Conservation (phyloP, 495 filamentous ascomycete species). For the Friedmanniomyces simplex region DNA sequence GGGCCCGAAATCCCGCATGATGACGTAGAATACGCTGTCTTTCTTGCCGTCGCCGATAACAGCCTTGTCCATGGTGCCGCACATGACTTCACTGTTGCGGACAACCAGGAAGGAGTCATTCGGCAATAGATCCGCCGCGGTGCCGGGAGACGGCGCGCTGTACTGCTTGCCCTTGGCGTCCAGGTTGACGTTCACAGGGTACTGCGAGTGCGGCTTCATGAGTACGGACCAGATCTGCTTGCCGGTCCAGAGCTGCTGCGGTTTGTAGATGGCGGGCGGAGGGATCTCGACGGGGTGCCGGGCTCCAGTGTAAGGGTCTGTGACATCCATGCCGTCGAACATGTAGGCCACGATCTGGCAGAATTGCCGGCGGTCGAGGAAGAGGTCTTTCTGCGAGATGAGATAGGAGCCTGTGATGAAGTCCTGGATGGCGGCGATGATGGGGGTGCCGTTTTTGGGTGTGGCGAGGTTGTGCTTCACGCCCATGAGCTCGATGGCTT, state of each 20-base stretch:
- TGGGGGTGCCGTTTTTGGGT: conserved; percentile 94
- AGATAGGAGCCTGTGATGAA: conserved; percentile 95
- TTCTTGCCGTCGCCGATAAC: conserved; percentile 95
- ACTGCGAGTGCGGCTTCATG: conserved; percentile 79
- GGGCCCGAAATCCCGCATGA: conserved; percentile 86
- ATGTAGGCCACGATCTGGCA: conserved; percentile 86
- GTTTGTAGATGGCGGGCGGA: conserved; percentile 73
- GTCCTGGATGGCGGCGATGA: conserved; percentile 96
- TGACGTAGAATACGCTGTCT: conserved; percentile 92
- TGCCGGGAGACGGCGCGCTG: conserved; percentile 41
- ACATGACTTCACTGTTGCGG: conserved; percentile 96
- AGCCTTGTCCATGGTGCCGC: conserved; percentile 93
- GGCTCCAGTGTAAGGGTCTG: conserved; percentile 28
- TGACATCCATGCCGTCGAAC: conserved; percentile 57
- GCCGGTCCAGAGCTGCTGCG: conserved; percentile 85
- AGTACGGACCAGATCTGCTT: conserved; percentile 95
- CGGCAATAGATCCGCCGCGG: conserved; percentile 59
- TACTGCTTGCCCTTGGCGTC: conserved; percentile 86
- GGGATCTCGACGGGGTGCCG: conserved; percentile 68
- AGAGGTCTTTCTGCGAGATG: conserved; percentile 83
- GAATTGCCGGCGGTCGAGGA: conserved; percentile 78
- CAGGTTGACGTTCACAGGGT: conserved; percentile 74
- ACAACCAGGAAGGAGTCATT: conserved; percentile 86
- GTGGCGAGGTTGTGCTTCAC: conserved; percentile 94
- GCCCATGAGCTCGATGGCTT: conserved; percentile 94